A percentile compares a stretch with the other conserved stretches of the same genome.
Conservation (phyloP, 208 protist species). For the Trypanosoma scelopori region DNA sequence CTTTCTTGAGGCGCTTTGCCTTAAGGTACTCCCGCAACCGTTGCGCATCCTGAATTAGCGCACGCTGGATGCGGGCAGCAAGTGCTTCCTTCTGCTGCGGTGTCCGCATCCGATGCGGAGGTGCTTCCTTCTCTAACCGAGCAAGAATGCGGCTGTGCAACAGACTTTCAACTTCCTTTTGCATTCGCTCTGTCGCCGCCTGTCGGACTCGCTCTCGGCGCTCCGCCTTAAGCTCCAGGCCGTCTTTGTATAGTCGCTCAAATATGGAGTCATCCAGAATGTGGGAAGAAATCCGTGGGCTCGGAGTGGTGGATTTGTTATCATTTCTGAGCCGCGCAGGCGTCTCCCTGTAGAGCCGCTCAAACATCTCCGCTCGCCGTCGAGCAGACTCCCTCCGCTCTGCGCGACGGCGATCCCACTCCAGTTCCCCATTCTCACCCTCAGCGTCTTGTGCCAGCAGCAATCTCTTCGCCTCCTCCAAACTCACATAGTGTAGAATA, state of each 20-base stretch:
- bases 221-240: slow-evolving; percentile 8
- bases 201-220: slow-evolving; percentile 25
- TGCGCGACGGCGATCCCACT: slow-evolving; percentile 29
- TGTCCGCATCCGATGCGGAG: slow-evolving; percentile 32
- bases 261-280: slow-evolving; percentile 15
- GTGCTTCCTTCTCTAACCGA: slow-evolving; percentile 35
- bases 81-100: slow-evolving; percentile 41
- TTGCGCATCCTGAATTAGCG: slow-evolving; percentile 11
- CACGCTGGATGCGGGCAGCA: slow-evolving; percentile 25
- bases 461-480: slow-evolving; percentile 50
- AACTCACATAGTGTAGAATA: slow-evolving; percentile 45
- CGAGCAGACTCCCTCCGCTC: slow-evolving; percentile 22
- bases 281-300: not conserved
- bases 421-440: not conserved
- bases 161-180: slow-evolving; percentile 56
- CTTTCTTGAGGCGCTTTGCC: slow-evolving; percentile 28
- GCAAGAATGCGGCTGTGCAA: slow-evolving; percentile 48
- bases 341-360: slow-evolving; percentile 52
- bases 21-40: slow-evolving; percentile 35
- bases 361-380: slow-evolving; percentile 40
- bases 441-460: slow-evolving; percentile 58
- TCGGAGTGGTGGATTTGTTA: not conserved
- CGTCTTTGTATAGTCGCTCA: slow-evolving; percentile 45
- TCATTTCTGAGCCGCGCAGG: slow-evolving; percentile 11
- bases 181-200: slow-evolving; percentile 31